Evolutionary conservation across 192 early-diverging fungal genomes (phyloP).

Genomic region (Coemansia sp.): DNA sequence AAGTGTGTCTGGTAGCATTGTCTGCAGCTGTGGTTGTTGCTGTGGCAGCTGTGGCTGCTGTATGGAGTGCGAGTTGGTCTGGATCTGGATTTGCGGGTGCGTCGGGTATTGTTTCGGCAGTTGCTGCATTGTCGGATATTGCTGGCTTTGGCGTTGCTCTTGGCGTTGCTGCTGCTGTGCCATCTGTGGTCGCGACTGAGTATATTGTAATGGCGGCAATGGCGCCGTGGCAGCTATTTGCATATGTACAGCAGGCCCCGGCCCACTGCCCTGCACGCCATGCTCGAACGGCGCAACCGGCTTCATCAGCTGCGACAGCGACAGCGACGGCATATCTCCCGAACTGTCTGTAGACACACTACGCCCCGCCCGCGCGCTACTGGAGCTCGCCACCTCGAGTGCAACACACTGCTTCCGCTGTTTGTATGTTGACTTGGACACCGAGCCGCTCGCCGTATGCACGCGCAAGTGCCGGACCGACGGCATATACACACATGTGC

Average conservation of each 20-base stretch:
- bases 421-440: slow-evolving; percentile 14
- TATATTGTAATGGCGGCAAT: slow-evolving; percentile 1
- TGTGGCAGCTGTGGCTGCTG: slow-evolving; percentile 1
- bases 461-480: slow-evolving; percentile 39
- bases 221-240: slow-evolving; percentile 13
- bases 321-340: slow-evolving; percentile 10
- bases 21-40: slow-evolving; percentile 8
- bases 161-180: neutral
- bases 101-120: neutral
- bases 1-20: neutral
- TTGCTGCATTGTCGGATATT: neutral
- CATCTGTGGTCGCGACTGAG: neutral
- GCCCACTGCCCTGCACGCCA: slow-evolving; percentile 2
- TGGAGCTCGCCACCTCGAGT: slow-evolving; percentile 7
- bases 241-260: slow-evolving; percentile 1
- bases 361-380: neutral
- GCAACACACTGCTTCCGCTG: slow-evolving; percentile 16
- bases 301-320: slow-evolving; percentile 46
- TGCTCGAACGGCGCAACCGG: slow-evolving; percentile 24
- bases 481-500: slow-evolving; percentile 38
- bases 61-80: neutral
- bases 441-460: slow-evolving; percentile 9
- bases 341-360: neutral
- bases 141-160: neutral
- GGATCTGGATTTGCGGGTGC: neutral